Evolutionary conservation across 345 rosid genomes (phyloP), one percentile per base, ranked within the genome.

Genomic region (Corchorus olitorius): DNA sequence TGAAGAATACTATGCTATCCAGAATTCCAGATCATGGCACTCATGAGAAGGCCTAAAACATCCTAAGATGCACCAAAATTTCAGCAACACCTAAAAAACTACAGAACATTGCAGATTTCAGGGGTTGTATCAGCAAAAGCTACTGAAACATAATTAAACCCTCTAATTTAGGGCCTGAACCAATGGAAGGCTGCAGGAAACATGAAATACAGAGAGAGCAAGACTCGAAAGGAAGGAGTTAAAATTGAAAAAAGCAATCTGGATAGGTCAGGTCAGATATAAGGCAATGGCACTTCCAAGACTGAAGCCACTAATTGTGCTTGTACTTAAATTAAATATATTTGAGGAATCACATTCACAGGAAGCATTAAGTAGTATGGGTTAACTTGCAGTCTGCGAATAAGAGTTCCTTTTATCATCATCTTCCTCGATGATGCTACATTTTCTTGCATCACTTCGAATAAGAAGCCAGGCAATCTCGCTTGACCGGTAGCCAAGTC

Each of bases 151-250:
- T 49, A 68, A 27, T 68, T 68, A 41, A 68, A 6, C 41, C 19
- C 19, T 46, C 52, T 49, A 69, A 49, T 33, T 43, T 69, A 50
- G n/a, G 50, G 41, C 19, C 73, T 69, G 22, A 69, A 50, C 59
- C 34, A 4, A 11, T 20, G 20, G 2, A 46, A 46, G 56, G 56
- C 37, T 13, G 46, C 13, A 37, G 46, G 11, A 63, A 63, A 68
- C 72, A 48, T 39, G 72, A 22, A 48, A 48, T 48, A 48, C 19
- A 67, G 55, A 45, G 71, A 4, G 53, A 45, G 22, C 16, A 43
- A 62, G 19, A 39, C 16, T 1, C 9, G 8, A 43, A 14, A 43
- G 34, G n/a, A 63, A 37, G 19, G 68, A 64, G 14, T 65, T 41
- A 65, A 65, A 4, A 4, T 39, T 39, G 43, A 39, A 39, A 39